Evolutionary conservation across 2,329 filamentous ascomycete genomes (phyloP).

Genomic region (Knoxdaviesia proteae): DNA sequence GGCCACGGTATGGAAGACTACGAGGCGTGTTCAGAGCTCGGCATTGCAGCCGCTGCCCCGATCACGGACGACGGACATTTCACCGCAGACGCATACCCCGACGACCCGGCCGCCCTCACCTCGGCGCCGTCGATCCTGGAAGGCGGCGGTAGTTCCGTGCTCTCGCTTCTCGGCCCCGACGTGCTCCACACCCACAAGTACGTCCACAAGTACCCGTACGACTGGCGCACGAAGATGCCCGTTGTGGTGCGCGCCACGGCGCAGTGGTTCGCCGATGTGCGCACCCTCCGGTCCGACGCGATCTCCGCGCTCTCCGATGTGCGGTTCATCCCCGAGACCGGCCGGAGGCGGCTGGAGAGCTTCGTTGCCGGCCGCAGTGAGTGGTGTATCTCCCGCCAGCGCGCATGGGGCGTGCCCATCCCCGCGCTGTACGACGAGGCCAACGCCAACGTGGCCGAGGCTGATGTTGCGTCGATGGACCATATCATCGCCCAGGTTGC

Average conservation of each 20-base stretch:
- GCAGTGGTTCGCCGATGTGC: conserved; percentile 95
- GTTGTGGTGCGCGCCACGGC: conserved; percentile 82
- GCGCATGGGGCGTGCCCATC: conserved; percentile 92
- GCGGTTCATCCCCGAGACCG: conserved; percentile 56
- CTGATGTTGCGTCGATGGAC: conserved; percentile 38
- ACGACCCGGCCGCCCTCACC: conserved; percentile 41
- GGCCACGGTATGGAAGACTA: conserved; percentile 97
- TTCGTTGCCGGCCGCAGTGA: conserved; percentile 78
- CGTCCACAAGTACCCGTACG: conserved; percentile 88
- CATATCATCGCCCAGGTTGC: conserved; percentile 69
- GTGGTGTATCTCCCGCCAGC: conserved; percentile 95
- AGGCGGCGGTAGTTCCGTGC: conserved; percentile 46
- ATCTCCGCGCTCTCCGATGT: conserved; percentile 50
- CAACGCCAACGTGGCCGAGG: conserved; percentile 49
- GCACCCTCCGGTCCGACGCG: conserved; percentile 55
- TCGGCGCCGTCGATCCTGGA: conserved; percentile 49
- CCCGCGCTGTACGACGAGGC: conserved; percentile 63
- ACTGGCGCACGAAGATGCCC: conserved; percentile 89
- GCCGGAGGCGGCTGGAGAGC: conserved; percentile 55
- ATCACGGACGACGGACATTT: conserved; percentile 68
- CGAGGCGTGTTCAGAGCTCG: conserved; percentile 49
- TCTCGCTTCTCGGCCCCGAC: conserved; percentile 43
- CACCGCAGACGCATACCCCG: conserved; percentile 58
- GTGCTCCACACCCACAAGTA: conserved; percentile 53
- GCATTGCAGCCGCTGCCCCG: conserved; percentile 59